Conservation (phyloP, 2,329 filamentous ascomycete species). For the Penicillium sp. region DNA sequence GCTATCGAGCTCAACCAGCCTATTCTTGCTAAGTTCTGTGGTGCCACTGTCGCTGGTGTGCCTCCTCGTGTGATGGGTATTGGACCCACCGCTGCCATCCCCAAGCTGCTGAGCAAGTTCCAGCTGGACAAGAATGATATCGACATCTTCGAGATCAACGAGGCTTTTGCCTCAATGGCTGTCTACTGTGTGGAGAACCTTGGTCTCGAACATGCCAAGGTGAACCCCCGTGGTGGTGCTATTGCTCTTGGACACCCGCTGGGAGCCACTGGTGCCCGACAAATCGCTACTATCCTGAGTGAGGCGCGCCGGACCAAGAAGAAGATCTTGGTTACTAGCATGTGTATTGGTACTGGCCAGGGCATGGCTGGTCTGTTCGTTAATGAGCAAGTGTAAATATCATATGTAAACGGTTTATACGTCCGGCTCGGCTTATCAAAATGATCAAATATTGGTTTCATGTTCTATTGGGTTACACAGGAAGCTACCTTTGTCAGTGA, state of each 20-base stretch:
- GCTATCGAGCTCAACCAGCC: conserved; percentile 84
- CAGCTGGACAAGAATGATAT: conserved; percentile 76
- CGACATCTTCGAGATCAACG: conserved; percentile 91
- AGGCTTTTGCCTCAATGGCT: conserved; percentile 97
- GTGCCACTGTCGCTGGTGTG: conserved; percentile 84
- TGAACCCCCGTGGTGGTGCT: conserved; percentile 93
- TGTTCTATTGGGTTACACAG: neutral
- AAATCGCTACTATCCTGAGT: conserved; percentile 88
- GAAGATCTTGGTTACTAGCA: conserved; percentile 88
- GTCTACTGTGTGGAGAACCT: conserved; percentile 82
- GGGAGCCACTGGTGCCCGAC: conserved; percentile 81
- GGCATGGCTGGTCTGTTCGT: conserved; percentile 67
- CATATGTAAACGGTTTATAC: neutral
- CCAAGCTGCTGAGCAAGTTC: conserved; percentile 81
- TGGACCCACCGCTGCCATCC: conserved; percentile 58
- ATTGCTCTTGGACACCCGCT: conserved; percentile 91
- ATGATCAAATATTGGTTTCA: neutral
- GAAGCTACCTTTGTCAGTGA: no score
- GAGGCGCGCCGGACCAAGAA: conserved; percentile 82
- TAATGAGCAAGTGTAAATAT: conserved; percentile 56
- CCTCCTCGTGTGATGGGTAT: conserved; percentile 97
- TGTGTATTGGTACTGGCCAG: conserved; percentile 73
- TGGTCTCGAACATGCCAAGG: conserved; percentile 62
- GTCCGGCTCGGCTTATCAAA: neutral
- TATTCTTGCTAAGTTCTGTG: conserved; percentile 91